These are phyloP conservation scores for Saitozyma podzolica DNA, from an alignment of 768 basidiomycete genomes.

Conservation along the genomic window DNA sequence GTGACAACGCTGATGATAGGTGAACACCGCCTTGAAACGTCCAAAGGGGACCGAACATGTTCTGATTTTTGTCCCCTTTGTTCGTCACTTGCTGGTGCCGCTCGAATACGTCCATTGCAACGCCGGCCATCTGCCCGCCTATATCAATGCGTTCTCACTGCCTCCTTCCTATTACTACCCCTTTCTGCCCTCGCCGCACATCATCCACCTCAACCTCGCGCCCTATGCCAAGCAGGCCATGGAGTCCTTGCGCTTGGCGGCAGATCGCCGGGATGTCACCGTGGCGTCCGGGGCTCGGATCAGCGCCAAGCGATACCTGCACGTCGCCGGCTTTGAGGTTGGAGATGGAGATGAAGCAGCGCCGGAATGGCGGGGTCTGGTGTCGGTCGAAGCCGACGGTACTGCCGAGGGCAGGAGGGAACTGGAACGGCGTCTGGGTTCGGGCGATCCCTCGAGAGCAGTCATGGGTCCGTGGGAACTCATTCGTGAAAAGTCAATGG, in stretches of 20 bases:
- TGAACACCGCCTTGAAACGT: conserved; percentile 45
- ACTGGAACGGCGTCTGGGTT: conserved; percentile 40
- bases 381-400: conserved; percentile 52
- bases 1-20: conserved; percentile 13
- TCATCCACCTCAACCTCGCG: conserved; percentile 47
- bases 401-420: conserved; percentile 50
- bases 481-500: conserved; percentile 48
- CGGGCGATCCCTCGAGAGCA: conserved; percentile 18
- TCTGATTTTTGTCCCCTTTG: conserved; percentile 44
- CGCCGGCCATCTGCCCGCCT: conserved; percentile 45
- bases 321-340: conserved; percentile 50
- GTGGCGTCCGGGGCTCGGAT: conserved; percentile 45
- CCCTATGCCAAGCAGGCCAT: conserved; percentile 40
- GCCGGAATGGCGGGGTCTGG: conserved; percentile 49
- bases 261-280: conserved; percentile 49
- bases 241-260: conserved; percentile 43
- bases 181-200: conserved; percentile 46
- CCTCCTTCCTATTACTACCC: conserved; percentile 51
- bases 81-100: conserved; percentile 46
- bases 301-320: conserved; percentile 51
- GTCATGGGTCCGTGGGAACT: conserved; percentile 51
- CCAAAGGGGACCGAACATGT: conserved; percentile 42
- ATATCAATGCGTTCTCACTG: conserved; percentile 47
- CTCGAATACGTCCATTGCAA: conserved; percentile 40
- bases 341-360: conserved; percentile 14